phyloP scores from a whole-genome alignment of 805 yeast genomes.

The Nakazawaea ambrosiae region DNA sequence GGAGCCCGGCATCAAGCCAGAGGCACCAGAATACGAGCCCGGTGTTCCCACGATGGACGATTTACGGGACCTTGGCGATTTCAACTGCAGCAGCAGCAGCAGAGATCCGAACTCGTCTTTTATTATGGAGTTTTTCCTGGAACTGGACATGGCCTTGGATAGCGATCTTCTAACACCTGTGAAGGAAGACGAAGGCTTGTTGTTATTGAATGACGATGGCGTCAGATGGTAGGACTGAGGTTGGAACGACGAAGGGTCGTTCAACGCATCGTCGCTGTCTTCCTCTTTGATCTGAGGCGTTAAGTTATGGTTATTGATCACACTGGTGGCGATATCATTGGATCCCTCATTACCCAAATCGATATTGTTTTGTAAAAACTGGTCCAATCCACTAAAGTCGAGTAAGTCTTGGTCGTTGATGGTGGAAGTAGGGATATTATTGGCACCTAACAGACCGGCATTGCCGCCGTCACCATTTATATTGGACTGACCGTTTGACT shows the following conservation, averaged over 20 bases:
- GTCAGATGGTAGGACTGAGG: conserved; percentile 8
- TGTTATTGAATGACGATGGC: conserved; percentile 1
- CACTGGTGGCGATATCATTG: background rate
- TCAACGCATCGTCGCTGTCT: background rate
- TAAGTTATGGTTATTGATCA: background rate
- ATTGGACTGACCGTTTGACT: background rate
- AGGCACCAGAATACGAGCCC: background rate
- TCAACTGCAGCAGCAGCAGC: background rate
- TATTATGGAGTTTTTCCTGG: conserved; percentile 10
- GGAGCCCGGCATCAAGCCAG: background rate
- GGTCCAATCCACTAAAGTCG: conserved; percentile 8
- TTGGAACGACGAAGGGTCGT: background rate
- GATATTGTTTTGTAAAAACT: background rate
- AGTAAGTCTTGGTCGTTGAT: conserved; percentile 10
- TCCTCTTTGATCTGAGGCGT: background rate
- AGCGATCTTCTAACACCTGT: conserved; percentile 8
- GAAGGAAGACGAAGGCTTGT: conserved; percentile 6
- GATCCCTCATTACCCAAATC: too few species aligned
- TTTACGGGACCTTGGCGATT: conserved; percentile 9
- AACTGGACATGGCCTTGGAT: conserved; percentile 10
- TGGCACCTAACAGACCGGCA: background rate
- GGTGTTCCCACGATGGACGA: conserved; percentile 10
- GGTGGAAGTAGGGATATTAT: conserved; percentile 1
- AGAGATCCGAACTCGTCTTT: conserved; percentile 8
- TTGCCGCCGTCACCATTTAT: background rate